Conservation (phyloP, 176 grass and related monocot genomes). For the Elymus sibiricus region DNA sequence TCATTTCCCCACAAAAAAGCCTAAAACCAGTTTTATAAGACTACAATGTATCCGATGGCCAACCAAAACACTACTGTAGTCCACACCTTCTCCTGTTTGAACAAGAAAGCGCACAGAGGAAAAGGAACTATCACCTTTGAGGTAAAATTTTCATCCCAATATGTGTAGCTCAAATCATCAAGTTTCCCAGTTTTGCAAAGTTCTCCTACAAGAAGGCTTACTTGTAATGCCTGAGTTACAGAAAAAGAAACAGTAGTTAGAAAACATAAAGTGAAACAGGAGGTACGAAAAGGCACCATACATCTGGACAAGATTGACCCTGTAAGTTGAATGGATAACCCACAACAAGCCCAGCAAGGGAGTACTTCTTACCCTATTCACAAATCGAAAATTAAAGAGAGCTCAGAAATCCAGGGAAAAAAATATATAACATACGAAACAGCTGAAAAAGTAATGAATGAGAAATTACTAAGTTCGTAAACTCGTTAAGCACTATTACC, state of each 20-base stretch:
- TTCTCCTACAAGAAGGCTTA: conserved; percentile 73
- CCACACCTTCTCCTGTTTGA: background rate
- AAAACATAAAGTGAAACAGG: background rate
- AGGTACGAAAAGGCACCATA: conserved; percentile 6
- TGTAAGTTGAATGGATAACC: conserved; percentile 75
- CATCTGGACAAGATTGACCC: conserved; percentile 51
- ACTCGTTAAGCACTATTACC: background rate
- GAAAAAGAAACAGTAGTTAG: conserved; percentile 44
- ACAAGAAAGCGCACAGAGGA: background rate
- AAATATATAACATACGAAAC: background rate
- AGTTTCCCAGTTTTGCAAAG: conserved; percentile 66
- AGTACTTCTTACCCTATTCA: conserved; percentile 53
- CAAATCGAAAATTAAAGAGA: background rate
- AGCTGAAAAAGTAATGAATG: conserved; percentile 1
- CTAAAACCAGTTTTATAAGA: background rate
- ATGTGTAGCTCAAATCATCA: conserved; percentile 60
- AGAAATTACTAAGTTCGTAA: background rate
- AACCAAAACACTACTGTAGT: background rate
- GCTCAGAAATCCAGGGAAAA: conserved; percentile 2
- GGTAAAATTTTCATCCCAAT: conserved; percentile 94
- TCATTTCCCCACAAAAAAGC: background rate
- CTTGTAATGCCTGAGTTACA: conserved; percentile 60
- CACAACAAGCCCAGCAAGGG: conserved; percentile 61
- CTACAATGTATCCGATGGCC: background rate
- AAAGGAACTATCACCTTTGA: conserved; percentile 57